phyloP scores from a whole-genome alignment of 2,329 filamentous ascomycete species.

The Cucurbitaria berberidis region DNA sequence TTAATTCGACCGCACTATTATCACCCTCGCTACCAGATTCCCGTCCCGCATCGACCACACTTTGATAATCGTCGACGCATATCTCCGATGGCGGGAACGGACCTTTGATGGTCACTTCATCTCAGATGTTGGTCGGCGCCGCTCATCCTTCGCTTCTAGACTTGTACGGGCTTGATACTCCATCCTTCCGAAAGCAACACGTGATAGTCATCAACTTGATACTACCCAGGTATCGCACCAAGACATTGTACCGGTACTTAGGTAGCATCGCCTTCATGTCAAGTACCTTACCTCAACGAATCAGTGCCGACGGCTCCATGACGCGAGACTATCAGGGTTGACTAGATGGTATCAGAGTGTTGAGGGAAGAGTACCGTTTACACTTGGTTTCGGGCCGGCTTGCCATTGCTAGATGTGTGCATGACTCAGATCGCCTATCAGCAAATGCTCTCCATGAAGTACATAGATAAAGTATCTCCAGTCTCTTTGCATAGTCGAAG shows the following conservation, averaged over 20 bases:
- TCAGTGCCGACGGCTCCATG: background rate
- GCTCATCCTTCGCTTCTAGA: background rate
- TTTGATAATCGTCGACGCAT: background rate
- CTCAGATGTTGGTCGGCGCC: background rate
- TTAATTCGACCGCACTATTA: conserved; percentile 18
- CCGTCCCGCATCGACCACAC: conserved; percentile 1
- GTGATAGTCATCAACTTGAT: conserved; percentile 4
- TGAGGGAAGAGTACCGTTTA: background rate
- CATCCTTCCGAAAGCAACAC: conserved; percentile 1
- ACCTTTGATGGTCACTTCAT: background rate
- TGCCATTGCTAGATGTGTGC: background rate
- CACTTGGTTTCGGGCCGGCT: background rate
- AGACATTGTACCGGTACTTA: background rate
- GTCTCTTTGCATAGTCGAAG: too few species aligned
- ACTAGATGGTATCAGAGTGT: background rate
- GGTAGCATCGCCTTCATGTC: background rate
- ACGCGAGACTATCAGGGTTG: background rate
- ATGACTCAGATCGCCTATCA: background rate
- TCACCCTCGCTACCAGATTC: conserved; percentile 4
- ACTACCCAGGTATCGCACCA: background rate
- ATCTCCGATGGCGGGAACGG: conserved; percentile 2
- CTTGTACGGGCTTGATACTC: background rate
- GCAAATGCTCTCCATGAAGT: background rate
- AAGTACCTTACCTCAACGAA: background rate
- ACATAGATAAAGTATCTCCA: background rate